Evolutionary conservation across 371 early-diverging fungal genomes (phyloP).

Genomic region (Haplosporangium sp.): DNA sequence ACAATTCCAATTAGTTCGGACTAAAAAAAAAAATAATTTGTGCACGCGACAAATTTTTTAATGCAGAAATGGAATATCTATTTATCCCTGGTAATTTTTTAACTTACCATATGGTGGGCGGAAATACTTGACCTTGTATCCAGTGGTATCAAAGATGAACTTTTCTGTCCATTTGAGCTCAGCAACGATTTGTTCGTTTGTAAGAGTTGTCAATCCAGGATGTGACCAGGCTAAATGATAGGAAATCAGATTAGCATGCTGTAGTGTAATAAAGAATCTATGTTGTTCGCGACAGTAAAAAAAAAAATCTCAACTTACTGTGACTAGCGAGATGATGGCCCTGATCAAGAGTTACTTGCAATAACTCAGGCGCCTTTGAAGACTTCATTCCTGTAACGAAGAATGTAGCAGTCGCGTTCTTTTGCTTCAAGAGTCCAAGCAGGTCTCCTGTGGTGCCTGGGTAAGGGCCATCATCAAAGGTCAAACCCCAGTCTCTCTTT

Average conservation of each 20-base stretch:
- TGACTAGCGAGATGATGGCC: constrained; percentile 53
- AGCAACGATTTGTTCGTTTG: constrained; percentile 72
- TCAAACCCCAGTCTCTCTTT: constrained; percentile 65
- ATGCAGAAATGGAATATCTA: not conserved
- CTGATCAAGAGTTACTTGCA: constrained; percentile 34
- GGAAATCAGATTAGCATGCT: not conserved
- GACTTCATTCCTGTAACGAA: constrained; percentile 54
- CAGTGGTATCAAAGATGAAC: constrained; percentile 39
- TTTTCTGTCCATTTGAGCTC: constrained; percentile 74
- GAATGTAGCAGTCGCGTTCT: constrained; percentile 48
- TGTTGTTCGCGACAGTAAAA: not conserved
- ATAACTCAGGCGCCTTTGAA: constrained; percentile 27
- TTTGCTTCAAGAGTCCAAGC: constrained; percentile 26
- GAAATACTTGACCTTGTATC: constrained; percentile 70
- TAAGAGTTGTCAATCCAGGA: constrained; percentile 63
- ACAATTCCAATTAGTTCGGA: not conserved
- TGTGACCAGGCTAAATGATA: constrained; percentile 64
- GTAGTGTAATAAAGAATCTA: too few relatives aligned
- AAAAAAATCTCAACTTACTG: constrained; percentile 26
- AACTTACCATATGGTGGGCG: constrained; percentile 64
- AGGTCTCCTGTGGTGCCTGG: constrained; percentile 31
- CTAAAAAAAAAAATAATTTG: too few relatives aligned
- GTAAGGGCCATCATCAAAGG: constrained; percentile 76
- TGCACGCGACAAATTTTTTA: too few relatives aligned
- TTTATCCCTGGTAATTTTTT: too few relatives aligned